phyloP scores from a whole-genome alignment of 2,329 filamentous ascomycete genomes.

The Berkeleyomyces basicola region DNA sequence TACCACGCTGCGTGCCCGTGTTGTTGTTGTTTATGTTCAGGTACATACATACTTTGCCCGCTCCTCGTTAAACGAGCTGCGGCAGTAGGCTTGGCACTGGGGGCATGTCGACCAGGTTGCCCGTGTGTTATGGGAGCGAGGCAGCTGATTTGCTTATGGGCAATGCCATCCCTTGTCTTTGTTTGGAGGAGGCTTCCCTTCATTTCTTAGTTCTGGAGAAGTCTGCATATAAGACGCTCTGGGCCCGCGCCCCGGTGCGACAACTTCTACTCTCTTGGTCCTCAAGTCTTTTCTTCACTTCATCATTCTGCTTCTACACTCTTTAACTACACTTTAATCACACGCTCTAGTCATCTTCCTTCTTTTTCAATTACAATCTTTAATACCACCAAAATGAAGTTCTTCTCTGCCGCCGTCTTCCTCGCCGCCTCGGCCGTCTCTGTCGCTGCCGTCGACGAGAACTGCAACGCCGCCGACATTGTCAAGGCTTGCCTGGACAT shows the following conservation, averaged over 20 bases:
- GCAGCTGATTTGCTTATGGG: background rate
- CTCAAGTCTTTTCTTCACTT: background rate
- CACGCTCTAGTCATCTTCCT: background rate
- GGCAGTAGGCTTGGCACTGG: background rate
- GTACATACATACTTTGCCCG: too few relatives aligned
- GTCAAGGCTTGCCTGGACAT: constrained; percentile 28
- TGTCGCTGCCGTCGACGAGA: constrained; percentile 18
- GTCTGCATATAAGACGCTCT: background rate
- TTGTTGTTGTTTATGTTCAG: background rate
- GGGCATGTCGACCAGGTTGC: background rate
- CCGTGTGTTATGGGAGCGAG: background rate
- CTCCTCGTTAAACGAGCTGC: background rate
- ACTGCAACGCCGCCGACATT: constrained; percentile 31
- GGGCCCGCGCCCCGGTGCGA: background rate
- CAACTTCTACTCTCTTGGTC: background rate
- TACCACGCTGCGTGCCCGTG: background rate
- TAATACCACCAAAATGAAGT: constrained; percentile 27
- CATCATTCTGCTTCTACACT: background rate
- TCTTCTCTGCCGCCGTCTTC: constrained; percentile 26
- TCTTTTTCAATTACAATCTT: constrained; percentile 7
- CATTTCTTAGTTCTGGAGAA: background rate
- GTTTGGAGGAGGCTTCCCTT: background rate
- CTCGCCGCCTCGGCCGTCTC: constrained; percentile 21
- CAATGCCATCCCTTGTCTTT: background rate
- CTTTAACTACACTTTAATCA: background rate